Percentiles rank a stretch among this genome's conserved stretches.
Conservation (phyloP, 345 rosid species). For the Litchi chinensis region DNA sequence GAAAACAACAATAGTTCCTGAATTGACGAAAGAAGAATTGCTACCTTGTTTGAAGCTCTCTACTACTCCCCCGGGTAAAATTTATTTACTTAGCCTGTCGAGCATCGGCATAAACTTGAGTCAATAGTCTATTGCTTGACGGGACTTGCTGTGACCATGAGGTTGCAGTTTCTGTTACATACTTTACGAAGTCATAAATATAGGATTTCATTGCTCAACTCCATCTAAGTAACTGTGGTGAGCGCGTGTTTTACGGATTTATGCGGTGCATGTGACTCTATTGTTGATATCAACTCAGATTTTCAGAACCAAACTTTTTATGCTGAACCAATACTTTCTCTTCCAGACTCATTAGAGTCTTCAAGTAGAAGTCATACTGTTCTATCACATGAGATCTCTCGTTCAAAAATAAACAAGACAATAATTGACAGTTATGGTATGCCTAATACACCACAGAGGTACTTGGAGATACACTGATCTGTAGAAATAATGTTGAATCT, state of each 20-base stretch:
- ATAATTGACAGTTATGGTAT: conserved; percentile 18
- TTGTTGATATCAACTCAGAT: conserved; percentile 17
- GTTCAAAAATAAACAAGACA: conserved; percentile 4
- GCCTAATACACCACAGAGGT: conserved; percentile 13
- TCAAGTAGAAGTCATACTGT: conserved; percentile 24
- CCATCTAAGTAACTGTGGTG: neutral
- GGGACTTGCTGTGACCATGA: no score
- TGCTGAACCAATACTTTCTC: conserved; percentile 19
- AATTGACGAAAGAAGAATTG: conserved; percentile 4
- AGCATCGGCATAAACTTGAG: no score
- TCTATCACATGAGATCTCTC: conserved; percentile 28
- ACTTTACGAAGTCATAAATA: neutral
- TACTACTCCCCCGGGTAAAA: conserved; percentile 26
- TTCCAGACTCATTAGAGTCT: conserved; percentile 27
- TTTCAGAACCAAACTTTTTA: conserved; percentile 18
- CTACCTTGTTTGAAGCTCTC: conserved; percentile 23
- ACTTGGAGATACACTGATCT: conserved; percentile 7
- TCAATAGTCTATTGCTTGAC: no score
- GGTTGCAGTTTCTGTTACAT: no score
- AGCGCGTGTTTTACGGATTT: conserved; percentile 25
- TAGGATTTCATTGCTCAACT: neutral
- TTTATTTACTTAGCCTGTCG: no score
- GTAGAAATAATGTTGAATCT: conserved; percentile 17
- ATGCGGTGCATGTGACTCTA: conserved; percentile 18
- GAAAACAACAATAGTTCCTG: conserved; percentile 21